Base-by-base conservation (phyloP, 2,329 filamentous ascomycete species). In the Aspergillus japonicus region DNA sequence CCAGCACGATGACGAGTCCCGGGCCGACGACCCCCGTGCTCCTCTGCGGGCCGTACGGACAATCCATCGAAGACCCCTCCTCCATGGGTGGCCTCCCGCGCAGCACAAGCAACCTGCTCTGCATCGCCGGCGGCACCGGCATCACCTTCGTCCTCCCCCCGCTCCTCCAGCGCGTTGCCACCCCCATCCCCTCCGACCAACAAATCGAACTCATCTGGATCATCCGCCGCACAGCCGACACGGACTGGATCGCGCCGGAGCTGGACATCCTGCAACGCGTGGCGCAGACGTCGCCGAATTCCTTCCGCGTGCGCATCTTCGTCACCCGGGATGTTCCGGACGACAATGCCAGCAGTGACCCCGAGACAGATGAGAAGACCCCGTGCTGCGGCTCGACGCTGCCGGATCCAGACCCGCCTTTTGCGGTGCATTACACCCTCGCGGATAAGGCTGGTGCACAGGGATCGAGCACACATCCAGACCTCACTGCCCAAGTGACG, bases 121-220 rank as follows among this genome's bases (percentile, higher is more conserved):
- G 78, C 55, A 72, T 85, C 1, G 83, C 84, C 0, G 85, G 84
- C 47, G 85, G 85, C 31, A 87, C 84, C 0, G 85, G 85, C 4
- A 81, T 87, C 35, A 83, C 84, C 0, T 85, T 84, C 66, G 80
- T 84, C 0, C 75, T 86, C 0, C 85, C 85, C 0, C 51, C 50
- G 4, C 73, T 85, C 0, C 71, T 85, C 19, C 70, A 69, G 50
- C 65, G 78, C 10, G 64, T 76, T 47, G 2, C 8, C 16, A 14
- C 53, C 16, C 12, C 61, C 51, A 21, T 26, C 31, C 2, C 19
- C n/a, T 19, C 39, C 6, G 39, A 44, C 39, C 16, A 26, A 11
- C 51, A 31, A 60, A 70, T 89, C 2, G 83, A 87, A 66, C 81
- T 90, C n/a, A 76, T 89, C 58, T 90, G 88, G 88, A 82, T 84